A percentile compares a stretch with the other conserved stretches of the same genome.
phyloP scores from a whole-genome alignment of 352 stramenopile genomes.

The Peronospora farinosa region DNA sequence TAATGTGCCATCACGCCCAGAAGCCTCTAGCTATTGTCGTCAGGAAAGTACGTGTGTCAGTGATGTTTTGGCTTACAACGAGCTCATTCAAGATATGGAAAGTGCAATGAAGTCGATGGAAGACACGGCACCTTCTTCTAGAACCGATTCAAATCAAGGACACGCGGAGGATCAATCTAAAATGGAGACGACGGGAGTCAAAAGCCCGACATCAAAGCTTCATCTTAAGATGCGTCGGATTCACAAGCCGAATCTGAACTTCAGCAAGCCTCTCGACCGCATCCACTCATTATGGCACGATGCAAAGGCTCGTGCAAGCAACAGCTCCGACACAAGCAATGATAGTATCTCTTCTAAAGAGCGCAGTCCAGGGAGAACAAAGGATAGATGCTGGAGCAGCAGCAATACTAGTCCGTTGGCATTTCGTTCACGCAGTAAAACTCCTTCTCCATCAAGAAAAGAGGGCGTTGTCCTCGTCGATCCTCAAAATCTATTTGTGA shows the following conservation, averaged over 20 bases:
- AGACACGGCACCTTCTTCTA: slow-evolving; percentile 9
- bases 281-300: slow-evolving; percentile 27
- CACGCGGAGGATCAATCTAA: slow-evolving; percentile 4
- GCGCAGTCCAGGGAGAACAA: slow-evolving; percentile 7
- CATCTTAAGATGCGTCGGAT: slow-evolving; percentile 22
- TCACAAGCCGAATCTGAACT: slow-evolving; percentile 10
- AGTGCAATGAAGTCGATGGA: slow-evolving; percentile 24
- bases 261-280: slow-evolving; percentile 23
- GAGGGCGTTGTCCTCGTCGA: slow-evolving; percentile 48
- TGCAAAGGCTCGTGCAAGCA: slow-evolving; percentile 20
- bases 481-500: slow-evolving; percentile 23
- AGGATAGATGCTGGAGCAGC: slow-evolving; percentile 4
- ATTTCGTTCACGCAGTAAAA: slow-evolving; percentile 13
- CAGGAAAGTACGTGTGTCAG: slow-evolving; percentile 47
- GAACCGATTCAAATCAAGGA: slow-evolving; percentile 19
- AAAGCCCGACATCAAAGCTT: slow-evolving; percentile 21
- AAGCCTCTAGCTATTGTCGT: slow-evolving; percentile 37
- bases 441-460: slow-evolving; percentile 10
- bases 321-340: slow-evolving; percentile 17
- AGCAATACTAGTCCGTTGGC: slow-evolving; percentile 12
- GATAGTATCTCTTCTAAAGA: slow-evolving; percentile 17
- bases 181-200: slow-evolving; percentile 1
- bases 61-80: slow-evolving; percentile 58
- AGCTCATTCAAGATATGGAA: slow-evolving; percentile 63
- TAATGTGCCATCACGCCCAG: slow-evolving; percentile 24